These are phyloP conservation scores for Pyrenochaeta sp. DNA, from an alignment of 2,329 filamentous ascomycete species.

Conservation along the genomic window DNA sequence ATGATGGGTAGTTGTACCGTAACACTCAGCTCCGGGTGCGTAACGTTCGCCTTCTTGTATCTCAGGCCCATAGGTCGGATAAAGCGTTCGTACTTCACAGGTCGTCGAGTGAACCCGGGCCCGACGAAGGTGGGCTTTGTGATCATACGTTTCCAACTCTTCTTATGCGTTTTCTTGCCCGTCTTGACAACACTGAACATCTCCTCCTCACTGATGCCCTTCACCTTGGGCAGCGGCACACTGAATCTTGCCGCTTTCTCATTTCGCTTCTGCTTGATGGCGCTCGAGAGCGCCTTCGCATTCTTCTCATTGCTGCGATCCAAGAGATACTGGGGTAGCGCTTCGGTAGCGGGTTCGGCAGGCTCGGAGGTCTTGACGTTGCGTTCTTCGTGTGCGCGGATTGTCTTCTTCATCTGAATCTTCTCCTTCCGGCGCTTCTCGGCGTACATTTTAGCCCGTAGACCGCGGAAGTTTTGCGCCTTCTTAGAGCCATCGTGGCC, in stretches of 20 bases:
- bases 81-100: slow-evolving; percentile 73
- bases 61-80: slow-evolving; percentile 69
- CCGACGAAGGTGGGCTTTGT: slow-evolving; percentile 91
- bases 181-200: slow-evolving; percentile 97
- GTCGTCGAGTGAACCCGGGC: slow-evolving; percentile 84
- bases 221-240: slow-evolving; percentile 92
- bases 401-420: slow-evolving; percentile 56
- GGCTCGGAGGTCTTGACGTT: slow-evolving; percentile 87
- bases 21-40: slow-evolving; percentile 80
- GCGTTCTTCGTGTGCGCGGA: slow-evolving; percentile 94
- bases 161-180: slow-evolving; percentile 84
- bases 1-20: slow-evolving; percentile 79
- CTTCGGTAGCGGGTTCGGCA: slow-evolving; percentile 79
- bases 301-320: slow-evolving; percentile 77
- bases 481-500: slow-evolving; percentile 87
- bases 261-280: slow-evolving; percentile 93
- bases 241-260: slow-evolving; percentile 92
- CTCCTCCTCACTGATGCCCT: slow-evolving; percentile 93
- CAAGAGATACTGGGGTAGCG: slow-evolving; percentile 90
- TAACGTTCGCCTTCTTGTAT: slow-evolving; percentile 79
- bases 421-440: slow-evolving; percentile 96
- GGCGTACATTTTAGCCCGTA: slow-evolving; percentile 91
- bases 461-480: slow-evolving; percentile 90
- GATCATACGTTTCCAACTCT: slow-evolving; percentile 78
- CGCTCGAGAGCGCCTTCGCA: slow-evolving; percentile 78